Conservation (phyloP, 441 rosid genomes). For the Oxalis stricta region DNA sequence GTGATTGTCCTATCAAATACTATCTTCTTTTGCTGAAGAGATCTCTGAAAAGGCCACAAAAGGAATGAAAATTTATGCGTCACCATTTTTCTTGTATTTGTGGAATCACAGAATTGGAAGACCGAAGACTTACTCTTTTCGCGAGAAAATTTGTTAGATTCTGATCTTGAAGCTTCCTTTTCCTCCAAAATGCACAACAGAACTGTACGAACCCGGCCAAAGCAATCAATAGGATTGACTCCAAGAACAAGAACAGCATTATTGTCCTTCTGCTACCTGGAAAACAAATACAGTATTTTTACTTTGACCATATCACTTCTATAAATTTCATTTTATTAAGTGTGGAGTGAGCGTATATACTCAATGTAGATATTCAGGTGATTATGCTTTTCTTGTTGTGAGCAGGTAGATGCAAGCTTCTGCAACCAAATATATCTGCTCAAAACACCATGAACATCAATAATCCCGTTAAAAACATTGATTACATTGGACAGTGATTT, state of each 20-base stretch:
- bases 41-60: conserved; percentile 26
- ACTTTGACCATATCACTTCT: background rate
- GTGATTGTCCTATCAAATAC: conserved; percentile 40
- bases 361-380: conserved; percentile 28
- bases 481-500: background rate
- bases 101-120: background rate
- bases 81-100: background rate
- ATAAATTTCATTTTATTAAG: too few relatives aligned
- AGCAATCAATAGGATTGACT: conserved; percentile 39
- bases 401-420: conserved; percentile 62
- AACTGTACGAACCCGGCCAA: conserved; percentile 52
- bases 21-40: conserved; percentile 55
- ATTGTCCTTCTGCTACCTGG: conserved; percentile 47
- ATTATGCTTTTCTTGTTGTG: conserved; percentile 37
- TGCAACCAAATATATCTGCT: conserved; percentile 66
- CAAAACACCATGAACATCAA: too few relatives aligned
- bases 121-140: conserved; percentile 41
- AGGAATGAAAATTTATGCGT: background rate
- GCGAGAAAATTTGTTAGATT: conserved; percentile 48
- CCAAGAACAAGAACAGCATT: conserved; percentile 49
- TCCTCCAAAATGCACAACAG: conserved; percentile 76
- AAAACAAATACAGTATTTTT: background rate
- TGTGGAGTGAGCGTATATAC: background rate
- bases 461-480: conserved; percentile 9
- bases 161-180: conserved; percentile 58